Evolutionary conservation across 2,329 filamentous ascomycete genomes (phyloP).

Genomic region (Penicillium sp.): DNA sequence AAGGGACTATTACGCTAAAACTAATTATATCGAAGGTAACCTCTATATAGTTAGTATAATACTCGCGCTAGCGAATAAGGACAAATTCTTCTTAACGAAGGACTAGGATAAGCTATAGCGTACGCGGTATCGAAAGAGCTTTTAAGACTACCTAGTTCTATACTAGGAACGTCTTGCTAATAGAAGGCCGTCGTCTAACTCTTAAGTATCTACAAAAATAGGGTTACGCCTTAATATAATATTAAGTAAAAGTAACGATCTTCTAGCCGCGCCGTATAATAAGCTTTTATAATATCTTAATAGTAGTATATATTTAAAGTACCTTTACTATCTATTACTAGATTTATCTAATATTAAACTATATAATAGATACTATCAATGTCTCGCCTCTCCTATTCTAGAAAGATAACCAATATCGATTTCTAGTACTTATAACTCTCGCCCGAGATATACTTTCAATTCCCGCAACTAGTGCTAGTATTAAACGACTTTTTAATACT

Average conservation of each 20-base stretch:
- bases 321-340: background rate
- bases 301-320: background rate
- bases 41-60: constrained; percentile 17
- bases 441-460: background rate
- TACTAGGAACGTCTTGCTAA: background rate
- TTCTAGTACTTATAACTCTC: background rate
- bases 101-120: constrained; percentile 4
- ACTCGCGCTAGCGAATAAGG: constrained; percentile 9
- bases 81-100: constrained; percentile 13
- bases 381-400: background rate
- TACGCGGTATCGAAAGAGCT: background rate
- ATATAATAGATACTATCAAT: background rate
- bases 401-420: background rate
- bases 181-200: background rate
- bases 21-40: constrained; percentile 8
- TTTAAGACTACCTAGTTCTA: background rate
- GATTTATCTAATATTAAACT: background rate
- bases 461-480: background rate
- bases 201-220: background rate
- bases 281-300: background rate
- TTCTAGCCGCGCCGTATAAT: background rate
- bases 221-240: background rate
- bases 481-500: constrained; percentile 8
- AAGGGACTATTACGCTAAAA: constrained; percentile 10
- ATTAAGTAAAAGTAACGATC: too few relatives aligned